A percentile compares a stretch with the other conserved stretches of the same genome.
Evolutionary conservation across 192 early-diverging fungal species (phyloP).

Genomic region (Endogone sp.): DNA sequence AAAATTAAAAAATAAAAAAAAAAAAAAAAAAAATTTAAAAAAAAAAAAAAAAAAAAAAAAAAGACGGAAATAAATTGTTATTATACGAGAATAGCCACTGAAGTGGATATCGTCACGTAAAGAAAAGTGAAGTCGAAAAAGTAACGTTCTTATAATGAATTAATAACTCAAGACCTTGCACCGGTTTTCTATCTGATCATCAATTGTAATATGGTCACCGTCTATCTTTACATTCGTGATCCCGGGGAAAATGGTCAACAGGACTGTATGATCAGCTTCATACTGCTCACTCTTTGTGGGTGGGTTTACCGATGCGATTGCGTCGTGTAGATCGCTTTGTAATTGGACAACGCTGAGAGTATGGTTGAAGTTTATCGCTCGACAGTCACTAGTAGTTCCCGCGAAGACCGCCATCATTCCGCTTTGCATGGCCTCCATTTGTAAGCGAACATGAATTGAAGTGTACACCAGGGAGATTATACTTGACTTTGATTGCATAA

Average conservation of each 20-base stretch:
- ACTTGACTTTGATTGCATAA: background rate
- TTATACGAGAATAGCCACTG: too few species aligned
- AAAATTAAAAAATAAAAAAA: too few species aligned
- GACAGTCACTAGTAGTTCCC: background rate
- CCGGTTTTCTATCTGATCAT: background rate
- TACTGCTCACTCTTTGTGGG: too few species aligned
- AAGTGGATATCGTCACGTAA: too few species aligned
- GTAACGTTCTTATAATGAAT: too few species aligned
- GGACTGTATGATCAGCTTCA: background rate
- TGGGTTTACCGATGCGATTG: background rate
- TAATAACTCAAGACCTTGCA: background rate
- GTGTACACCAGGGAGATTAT: background rate
- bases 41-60: too few species aligned
- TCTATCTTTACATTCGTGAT: background rate
- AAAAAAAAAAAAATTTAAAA: too few species aligned
- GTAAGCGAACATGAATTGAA: background rate
- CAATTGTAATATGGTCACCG: background rate
- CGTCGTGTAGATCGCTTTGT: background rate
- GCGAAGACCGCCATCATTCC: background rate
- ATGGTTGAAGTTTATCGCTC: background rate
- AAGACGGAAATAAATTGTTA: too few species aligned
- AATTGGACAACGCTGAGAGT: background rate
- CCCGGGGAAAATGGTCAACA: background rate
- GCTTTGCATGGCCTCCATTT: background rate
- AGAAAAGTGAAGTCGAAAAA: too few species aligned